phyloP scores from a whole-genome alignment of 1,284 basidiomycete species.

The Trichosporon asahii region DNA sequence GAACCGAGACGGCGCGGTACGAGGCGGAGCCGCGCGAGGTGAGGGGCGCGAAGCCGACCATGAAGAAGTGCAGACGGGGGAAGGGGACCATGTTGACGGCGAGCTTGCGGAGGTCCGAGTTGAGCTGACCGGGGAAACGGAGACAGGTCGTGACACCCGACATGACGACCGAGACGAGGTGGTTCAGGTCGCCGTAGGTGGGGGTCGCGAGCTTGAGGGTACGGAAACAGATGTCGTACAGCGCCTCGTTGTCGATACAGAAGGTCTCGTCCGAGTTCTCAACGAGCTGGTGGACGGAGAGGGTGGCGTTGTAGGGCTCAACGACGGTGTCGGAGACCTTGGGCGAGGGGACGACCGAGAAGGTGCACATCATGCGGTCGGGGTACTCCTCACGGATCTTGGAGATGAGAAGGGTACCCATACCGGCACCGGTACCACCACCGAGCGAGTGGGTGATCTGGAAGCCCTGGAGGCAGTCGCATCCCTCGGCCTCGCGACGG shows the following conservation, averaged over 20 bases:
- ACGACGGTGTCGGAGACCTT: slow-evolving; percentile 62
- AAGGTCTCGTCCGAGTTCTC: slow-evolving; percentile 64
- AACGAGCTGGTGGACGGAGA: slow-evolving; percentile 62
- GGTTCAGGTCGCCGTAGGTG: slow-evolving; percentile 94
- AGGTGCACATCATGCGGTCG: slow-evolving; percentile 63
- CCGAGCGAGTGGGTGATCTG: slow-evolving; percentile 63
- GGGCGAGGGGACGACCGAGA: slow-evolving; percentile 62
- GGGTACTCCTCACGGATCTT: slow-evolving; percentile 64
- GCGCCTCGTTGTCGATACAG: slow-evolving; percentile 89
- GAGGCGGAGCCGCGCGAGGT: slow-evolving; percentile 89
- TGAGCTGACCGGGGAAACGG: slow-evolving; percentile 93
- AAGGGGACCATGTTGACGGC: slow-evolving; percentile 99
- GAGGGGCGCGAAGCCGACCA: slow-evolving; percentile 93
- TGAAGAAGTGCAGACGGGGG: slow-evolving; percentile 99
- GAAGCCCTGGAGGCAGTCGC: slow-evolving; percentile 61
- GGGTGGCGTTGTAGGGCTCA: slow-evolving; percentile 63
- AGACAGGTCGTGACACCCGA: slow-evolving; percentile 61
- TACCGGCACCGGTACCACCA: slow-evolving; percentile 63
- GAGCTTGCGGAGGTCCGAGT: slow-evolving; percentile 94
- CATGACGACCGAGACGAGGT: slow-evolving; percentile 97
- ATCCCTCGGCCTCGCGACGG: slow-evolving; percentile 60
- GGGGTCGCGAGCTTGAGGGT: slow-evolving; percentile 92
- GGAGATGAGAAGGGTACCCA: slow-evolving; percentile 62
- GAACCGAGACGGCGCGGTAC: slow-evolving; percentile 91
- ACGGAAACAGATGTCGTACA: slow-evolving; percentile 97